Conservation (phyloP, 148 eudicot genomes). For the Linanthus parryae region DNA sequence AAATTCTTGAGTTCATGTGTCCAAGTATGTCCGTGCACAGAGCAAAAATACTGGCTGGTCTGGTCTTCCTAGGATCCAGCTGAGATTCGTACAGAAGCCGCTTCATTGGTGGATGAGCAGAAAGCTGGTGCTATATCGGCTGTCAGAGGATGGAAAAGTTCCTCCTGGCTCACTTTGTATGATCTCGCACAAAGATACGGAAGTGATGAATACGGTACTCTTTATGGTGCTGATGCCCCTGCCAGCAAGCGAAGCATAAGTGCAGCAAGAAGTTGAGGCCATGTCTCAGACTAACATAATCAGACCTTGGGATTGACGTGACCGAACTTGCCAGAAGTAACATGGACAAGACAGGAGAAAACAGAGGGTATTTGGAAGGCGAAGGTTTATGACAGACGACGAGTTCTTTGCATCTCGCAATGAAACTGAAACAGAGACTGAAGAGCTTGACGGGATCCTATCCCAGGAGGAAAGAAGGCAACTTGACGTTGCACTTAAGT, state of each 20-base stretch:
- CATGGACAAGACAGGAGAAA: conserved; percentile 84
- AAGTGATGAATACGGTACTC: conserved; percentile 75
- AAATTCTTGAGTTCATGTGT: too few species aligned
- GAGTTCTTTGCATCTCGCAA: conserved; percentile 59
- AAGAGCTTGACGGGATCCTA: conserved; percentile 59
- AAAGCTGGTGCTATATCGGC: conserved; percentile 77
- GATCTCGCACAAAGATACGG: conserved; percentile 77
- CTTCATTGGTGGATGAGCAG: conserved; percentile 64
- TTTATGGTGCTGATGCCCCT: conserved; percentile 75
- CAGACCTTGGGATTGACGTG: conserved; percentile 86
- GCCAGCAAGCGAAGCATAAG: conserved; percentile 68
- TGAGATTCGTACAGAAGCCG: conserved; percentile 49
- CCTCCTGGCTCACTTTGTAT: conserved; percentile 78
- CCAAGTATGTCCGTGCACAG: too few species aligned
- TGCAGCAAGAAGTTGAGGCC: conserved; percentile 61
- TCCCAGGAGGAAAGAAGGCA: conserved; percentile 79
- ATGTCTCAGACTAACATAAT: conserved; percentile 86
- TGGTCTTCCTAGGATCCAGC: too few species aligned
- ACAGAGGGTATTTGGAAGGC: conserved; percentile 85
- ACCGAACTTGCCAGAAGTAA: conserved; percentile 67
- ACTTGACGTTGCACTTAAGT: conserved; percentile 73
- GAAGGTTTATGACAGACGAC: conserved; percentile 81
- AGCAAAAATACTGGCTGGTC: too few species aligned
- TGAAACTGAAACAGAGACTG: conserved; percentile 58
- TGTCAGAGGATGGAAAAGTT: conserved; percentile 69